Evolutionary conservation across 208 protist species (phyloP), one percentile per base, ranked within the genome.

Genomic region (Trypanosoma congolense): DNA sequence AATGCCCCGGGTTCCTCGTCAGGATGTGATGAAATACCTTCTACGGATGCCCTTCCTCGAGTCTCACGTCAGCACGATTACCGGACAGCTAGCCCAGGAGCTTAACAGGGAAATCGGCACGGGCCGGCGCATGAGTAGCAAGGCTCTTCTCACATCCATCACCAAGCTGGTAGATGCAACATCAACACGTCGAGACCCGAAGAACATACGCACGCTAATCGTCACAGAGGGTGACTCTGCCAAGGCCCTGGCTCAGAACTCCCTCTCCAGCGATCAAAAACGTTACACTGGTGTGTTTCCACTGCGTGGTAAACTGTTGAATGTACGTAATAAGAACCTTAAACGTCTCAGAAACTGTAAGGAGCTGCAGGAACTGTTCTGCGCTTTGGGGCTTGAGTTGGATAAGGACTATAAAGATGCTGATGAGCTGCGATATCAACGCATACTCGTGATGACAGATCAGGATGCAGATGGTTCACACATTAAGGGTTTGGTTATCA

Each of bases 401-500:
- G 86, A 89, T 41, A 83, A 83, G 65, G 60, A 61, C 16, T 90
- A 93, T 75, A 80, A 68, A 40, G 72, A 79, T 42, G 59, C 76
- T 10, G 74, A 75, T 30, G 76, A 80, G 49, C 68, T 99, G 38
- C 88, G 99, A 25, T 99, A 99, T 73, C 99, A 99, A 41, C 84
- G 91, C 30, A 50, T 99, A 41, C 99, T 99, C 82, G 88, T 99
- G 30, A 99, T 99, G 99, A 96, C 98, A 1, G 99, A 99, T 93
- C 93, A 97, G 83, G 99, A 99, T 88, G 88, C 96, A 31, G 99
- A 99, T 84, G 99, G 99, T n/a, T 99, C 98, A 46, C 99, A 99
- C 83, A 99, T 99, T 74, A 99, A 99, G 69, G 99, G 99, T 47
- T 84, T 99, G 16, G 71, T 99, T 28, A 98, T 99, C 74, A 99